Base-by-base conservation (phyloP, 768 basidiomycete species). In the Pleurotus citrinopileatus region DNA sequence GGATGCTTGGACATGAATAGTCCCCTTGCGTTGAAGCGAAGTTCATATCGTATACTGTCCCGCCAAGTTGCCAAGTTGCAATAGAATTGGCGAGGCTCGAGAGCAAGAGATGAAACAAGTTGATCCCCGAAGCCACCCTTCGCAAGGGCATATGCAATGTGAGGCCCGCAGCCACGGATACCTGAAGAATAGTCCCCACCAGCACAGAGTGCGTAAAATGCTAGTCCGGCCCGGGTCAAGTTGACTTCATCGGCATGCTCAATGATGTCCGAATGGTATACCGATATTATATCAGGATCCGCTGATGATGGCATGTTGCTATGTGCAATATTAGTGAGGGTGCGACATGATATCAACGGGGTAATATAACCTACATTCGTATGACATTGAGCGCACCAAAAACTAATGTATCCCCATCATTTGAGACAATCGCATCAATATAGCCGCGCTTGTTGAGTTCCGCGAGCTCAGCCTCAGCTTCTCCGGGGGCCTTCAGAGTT, bases 401-500 rank as follows among this genome's bases (percentile, higher is more conserved):
- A 2, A 82, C 61, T 27, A 82, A 62, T 0, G 68, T 67, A 56
- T 82, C 80, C 3, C 72, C 73, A 60, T 83, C 80, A 36, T 80
- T 77, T 1, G 79, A 73, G 13, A 81, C 54, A 5, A 81, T 69
- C 7, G 72, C 73, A 63, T 82, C 80, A 36, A 82, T 73, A 28
- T 67, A 57, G 13, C 73, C 73, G 48, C 65, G 60, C 0, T 60
- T 56, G 34, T 73, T 76, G 58, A 82, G 70, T 17, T 67, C 61
- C 1, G 80, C 77, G 3, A 82, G 65, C 53, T 81, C 79, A 3
- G 79, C 80, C 53, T 82, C 81, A 1, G 80, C 81, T 61, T 81
- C 80, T 13, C 79, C 80, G 15, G 78, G 78, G 15, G 81, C 81
- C 68, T 70, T 43, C 27, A 22, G 8, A 47, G 37, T 13, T n/a